These are phyloP conservation scores for Schizophyllum amplum DNA, from an alignment of 1,284 basidiomycete species.

Conservation along the genomic window DNA sequence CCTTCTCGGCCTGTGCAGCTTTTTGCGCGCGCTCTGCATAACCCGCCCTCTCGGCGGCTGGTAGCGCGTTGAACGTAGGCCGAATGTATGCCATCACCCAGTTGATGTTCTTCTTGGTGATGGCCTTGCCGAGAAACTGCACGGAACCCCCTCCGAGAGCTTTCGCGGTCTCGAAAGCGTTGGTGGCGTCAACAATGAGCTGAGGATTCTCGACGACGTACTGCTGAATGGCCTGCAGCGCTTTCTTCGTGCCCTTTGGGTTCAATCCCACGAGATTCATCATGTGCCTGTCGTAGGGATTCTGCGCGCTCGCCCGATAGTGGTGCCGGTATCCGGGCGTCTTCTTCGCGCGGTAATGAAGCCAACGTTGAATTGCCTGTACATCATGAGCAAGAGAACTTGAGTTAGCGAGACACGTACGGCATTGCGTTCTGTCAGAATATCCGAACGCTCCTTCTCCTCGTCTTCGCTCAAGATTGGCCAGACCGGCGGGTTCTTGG, in stretches of 20 bases:
- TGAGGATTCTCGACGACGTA: slow-evolving; percentile 6
- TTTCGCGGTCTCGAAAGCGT: neutral
- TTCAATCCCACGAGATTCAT: slow-evolving; percentile 3
- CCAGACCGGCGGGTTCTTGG: neutral
- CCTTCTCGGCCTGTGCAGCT: neutral
- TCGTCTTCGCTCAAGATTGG: neutral
- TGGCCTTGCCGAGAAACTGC: neutral
- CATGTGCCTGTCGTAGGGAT: slow-evolving; percentile 1
- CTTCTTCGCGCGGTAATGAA: slow-evolving; percentile 2
- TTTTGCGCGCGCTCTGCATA: neutral
- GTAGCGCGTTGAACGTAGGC: slow-evolving; percentile 1
- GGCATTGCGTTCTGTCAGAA: neutral
- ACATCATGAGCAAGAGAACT: no score
- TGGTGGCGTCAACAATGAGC: neutral
- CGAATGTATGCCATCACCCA: neutral
- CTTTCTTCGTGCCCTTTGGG: neutral
- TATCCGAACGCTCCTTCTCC: no score
- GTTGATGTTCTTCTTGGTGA: neutral
- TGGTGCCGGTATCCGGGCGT: neutral
- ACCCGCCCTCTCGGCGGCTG: neutral
- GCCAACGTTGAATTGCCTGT: slow-evolving; percentile 7
- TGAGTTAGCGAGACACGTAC: no score
- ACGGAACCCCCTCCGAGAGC: neutral
- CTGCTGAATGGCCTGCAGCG: slow-evolving; percentile 4
- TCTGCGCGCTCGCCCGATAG: neutral